phyloP scores from a whole-genome alignment of 306 rosid species.

The Rosa chinensis region DNA sequence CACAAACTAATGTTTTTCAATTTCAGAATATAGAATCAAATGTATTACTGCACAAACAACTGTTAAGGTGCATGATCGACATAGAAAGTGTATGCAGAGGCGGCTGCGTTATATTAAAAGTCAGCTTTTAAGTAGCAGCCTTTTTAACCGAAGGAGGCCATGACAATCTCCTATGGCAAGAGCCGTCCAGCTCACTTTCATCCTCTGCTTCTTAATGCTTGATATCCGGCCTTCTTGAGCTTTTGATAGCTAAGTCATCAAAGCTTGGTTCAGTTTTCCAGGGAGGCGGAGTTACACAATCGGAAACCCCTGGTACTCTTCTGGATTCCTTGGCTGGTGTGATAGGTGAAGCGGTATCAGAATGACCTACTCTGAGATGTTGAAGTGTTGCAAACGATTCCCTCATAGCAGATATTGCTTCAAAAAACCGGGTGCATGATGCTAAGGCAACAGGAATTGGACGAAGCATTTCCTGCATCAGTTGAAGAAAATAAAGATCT shows the following conservation, averaged over 20 bases:
- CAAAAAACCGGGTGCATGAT: conserved; percentile 90
- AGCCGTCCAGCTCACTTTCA: conserved; percentile 35
- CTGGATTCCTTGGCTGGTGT: conserved; percentile 65
- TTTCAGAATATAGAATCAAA: neutral
- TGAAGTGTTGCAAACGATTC: conserved; percentile 92
- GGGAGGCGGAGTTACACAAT: conserved; percentile 61
- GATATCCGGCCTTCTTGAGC: conserved; percentile 43
- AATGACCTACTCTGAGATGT: conserved; percentile 72
- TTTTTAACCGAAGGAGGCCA: conserved; percentile 57
- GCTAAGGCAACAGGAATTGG: conserved; percentile 97
- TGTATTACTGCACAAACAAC: too few relatives aligned
- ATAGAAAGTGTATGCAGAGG: neutral
- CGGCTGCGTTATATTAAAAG: neutral
- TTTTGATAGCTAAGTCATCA: conserved; percentile 57
- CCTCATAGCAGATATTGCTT: conserved; percentile 98
- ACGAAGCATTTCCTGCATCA: conserved; percentile 87
- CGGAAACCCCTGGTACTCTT: conserved; percentile 50
- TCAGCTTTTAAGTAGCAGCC: conserved; percentile 32
- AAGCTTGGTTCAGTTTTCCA: conserved; percentile 68
- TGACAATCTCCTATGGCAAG: conserved; percentile 48
- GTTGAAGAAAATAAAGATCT: conserved; percentile 7
- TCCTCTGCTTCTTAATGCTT: conserved; percentile 40
- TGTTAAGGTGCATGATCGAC: neutral
- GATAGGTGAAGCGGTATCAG: conserved; percentile 39
- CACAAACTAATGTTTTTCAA: neutral